Evolutionary conservation across 495 filamentous ascomycete species (phyloP).

Genomic region (Delitschia confertaspora): DNA sequence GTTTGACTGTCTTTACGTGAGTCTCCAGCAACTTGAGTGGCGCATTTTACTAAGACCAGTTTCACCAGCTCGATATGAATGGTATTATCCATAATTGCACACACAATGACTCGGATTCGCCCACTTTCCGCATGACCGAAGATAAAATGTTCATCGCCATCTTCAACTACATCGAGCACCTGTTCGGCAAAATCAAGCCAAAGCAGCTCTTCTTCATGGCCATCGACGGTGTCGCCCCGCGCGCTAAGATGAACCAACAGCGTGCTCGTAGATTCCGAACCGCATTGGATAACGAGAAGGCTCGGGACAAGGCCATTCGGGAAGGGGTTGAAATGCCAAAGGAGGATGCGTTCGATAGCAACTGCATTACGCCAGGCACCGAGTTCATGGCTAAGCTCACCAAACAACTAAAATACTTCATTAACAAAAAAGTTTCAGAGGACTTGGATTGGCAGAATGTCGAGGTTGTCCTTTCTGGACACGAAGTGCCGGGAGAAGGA

Average conservation of each 20-base stretch:
- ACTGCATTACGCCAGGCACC: constrained; percentile 96
- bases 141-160: constrained; percentile 99
- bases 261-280: constrained; percentile 91
- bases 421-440: constrained; percentile 97
- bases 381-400: constrained; percentile 97
- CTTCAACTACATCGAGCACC: constrained; percentile 99
- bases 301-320: constrained; percentile 77
- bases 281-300: constrained; percentile 79
- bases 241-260: constrained; percentile 99
- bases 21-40: constrained; percentile 15
- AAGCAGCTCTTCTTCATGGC: constrained; percentile 99
- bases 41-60: constrained; percentile 1
- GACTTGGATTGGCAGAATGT: constrained; percentile 95
- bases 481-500: constrained; percentile 97
- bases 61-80: constrained; percentile 78
- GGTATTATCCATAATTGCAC: constrained; percentile 99
- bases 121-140: constrained; percentile 87
- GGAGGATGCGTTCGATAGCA: constrained; percentile 95
- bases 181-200: constrained; percentile 97
- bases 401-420: constrained; percentile 90
- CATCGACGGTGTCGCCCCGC: constrained; percentile 92
- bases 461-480: constrained; percentile 91
- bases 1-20: constrained; percentile 91
- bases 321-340: constrained; percentile 90
- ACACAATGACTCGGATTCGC: constrained; percentile 85